Percentiles rank a stretch among this genome's conserved stretches.
Conservation (phyloP, 2,329 filamentous ascomycete species). For the Apiospora malaysiana region DNA sequence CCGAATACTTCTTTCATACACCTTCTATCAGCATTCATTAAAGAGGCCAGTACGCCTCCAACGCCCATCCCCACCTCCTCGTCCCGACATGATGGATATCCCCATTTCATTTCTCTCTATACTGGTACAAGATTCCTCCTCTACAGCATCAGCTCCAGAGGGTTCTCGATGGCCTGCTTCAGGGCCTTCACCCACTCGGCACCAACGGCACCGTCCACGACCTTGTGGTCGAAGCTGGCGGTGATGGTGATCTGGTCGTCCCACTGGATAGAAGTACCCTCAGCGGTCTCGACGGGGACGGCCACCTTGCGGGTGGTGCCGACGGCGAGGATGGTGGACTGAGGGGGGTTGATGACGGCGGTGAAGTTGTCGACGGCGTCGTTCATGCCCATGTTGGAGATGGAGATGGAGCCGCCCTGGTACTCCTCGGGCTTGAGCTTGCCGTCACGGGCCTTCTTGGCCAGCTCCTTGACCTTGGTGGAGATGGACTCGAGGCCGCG, state of each 20-base stretch:
- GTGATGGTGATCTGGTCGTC: constrained; percentile 97
- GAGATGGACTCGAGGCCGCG: constrained; percentile 91
- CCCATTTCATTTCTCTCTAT: constrained; percentile 3
- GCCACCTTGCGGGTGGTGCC: constrained; percentile 97
- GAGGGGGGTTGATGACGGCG: constrained; percentile 98
- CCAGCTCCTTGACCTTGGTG: constrained; percentile 89
- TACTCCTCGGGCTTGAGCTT: constrained; percentile 99
- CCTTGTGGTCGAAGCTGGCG: constrained; percentile 98
- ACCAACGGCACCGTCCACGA: constrained; percentile 94
- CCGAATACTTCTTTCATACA: constrained; percentile 21
- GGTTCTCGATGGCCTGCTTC: constrained; percentile 98
- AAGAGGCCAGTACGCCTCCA: constrained; percentile 20
- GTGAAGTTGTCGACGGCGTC: constrained; percentile 94
- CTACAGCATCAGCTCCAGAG: constrained; percentile 91
- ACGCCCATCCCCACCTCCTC: constrained; percentile 12
- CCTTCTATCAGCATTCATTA: neutral
- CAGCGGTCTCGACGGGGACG: constrained; percentile 82
- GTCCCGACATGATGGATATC: neutral
- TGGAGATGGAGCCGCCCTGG: constrained; percentile 98
- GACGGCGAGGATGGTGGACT: constrained; percentile 93
- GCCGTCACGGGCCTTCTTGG: constrained; percentile 92
- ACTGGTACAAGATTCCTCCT: neutral
- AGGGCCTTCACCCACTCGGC: constrained; percentile 96
- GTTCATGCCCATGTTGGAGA: constrained; percentile 99
- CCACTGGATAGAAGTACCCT: constrained; percentile 83